phyloP scores from a whole-genome alignment of 331 rosid species.

The Prunus yedoensis region DNA sequence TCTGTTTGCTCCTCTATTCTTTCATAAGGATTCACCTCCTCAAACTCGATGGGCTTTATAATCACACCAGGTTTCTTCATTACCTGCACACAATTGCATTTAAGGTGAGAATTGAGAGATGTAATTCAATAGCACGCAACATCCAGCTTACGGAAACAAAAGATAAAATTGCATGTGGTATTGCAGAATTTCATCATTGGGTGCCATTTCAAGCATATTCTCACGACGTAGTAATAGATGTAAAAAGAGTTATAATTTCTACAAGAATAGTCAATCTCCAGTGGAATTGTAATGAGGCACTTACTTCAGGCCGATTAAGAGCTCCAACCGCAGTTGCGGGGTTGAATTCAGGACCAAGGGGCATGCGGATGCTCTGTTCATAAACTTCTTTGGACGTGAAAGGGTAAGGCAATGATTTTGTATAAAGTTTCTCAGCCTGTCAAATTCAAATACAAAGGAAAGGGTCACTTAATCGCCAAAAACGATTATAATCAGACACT shows the following conservation, averaged over 20 bases:
- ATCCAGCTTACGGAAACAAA: not conserved
- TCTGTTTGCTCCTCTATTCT: constrained; percentile 34
- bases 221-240: not conserved
- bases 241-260: not conserved
- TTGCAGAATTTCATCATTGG: not conserved
- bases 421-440: constrained; percentile 88
- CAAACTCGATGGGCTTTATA: constrained; percentile 66
- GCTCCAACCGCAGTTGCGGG: constrained; percentile 64
- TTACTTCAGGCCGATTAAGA: constrained; percentile 89
- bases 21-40: constrained; percentile 68
- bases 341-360: constrained; percentile 90
- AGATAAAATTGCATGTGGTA: not conserved
- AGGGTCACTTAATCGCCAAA: constrained; percentile 7
- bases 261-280: constrained; percentile 11
- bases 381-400: constrained; percentile 72
- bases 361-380: constrained; percentile 81
- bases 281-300: constrained; percentile 32
- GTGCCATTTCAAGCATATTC: not conserved
- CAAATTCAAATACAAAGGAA: constrained; percentile 24
- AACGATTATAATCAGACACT: not conserved
- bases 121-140: not conserved
- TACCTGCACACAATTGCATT: constrained; percentile 50
- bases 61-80: constrained; percentile 77
- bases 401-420: constrained; percentile 72
- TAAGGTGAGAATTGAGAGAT: not conserved